These are phyloP conservation scores for Sporothrix brasiliensis DNA, from an alignment of 2,329 filamentous ascomycete species.

Conservation along the genomic window DNA sequence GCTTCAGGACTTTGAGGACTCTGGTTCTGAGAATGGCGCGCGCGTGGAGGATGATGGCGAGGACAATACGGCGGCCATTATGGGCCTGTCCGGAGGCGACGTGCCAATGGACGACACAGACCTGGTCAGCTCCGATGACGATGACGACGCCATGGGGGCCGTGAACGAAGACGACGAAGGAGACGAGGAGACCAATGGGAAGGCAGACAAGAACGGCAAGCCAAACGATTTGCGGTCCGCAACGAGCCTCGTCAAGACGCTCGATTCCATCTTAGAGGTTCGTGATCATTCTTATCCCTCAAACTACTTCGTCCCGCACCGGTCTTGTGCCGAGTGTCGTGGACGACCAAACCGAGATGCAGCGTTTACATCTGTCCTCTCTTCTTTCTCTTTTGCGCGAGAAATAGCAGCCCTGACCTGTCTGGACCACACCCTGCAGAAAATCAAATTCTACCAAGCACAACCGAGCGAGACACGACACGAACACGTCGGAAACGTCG, in stretches of 20 bases:
- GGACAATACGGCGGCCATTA: slow-evolving; percentile 47
- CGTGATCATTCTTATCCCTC: slow-evolving; percentile 46
- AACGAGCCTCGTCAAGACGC: slow-evolving; percentile 75
- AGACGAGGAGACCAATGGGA: slow-evolving; percentile 65
- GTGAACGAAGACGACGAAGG: slow-evolving; percentile 55
- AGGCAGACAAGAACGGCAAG: slow-evolving; percentile 81
- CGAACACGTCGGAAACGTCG: slow-evolving; percentile 75
- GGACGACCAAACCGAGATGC: slow-evolving; percentile 40
- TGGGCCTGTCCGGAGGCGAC: slow-evolving; percentile 46
- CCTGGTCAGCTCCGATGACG: slow-evolving; percentile 62
- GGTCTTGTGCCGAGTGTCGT: background rate
- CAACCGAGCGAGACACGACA: slow-evolving; percentile 65
- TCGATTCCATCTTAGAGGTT: slow-evolving; percentile 82
- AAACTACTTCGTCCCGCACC: background rate
- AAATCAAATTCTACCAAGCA: slow-evolving; percentile 76
- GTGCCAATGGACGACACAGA: slow-evolving; percentile 65
- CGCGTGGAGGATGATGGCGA: slow-evolving; percentile 56
- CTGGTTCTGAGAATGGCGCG: slow-evolving; percentile 73
- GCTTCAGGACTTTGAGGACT: slow-evolving; percentile 87
- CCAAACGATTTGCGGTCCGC: slow-evolving; percentile 78
- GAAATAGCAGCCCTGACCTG: slow-evolving; percentile 57
- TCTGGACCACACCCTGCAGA: slow-evolving; percentile 61
- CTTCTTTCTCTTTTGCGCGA: slow-evolving; percentile 43
- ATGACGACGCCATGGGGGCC: slow-evolving; percentile 59
- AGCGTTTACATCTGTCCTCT: slow-evolving; percentile 64